These are phyloP conservation scores for Halophytophthora polymorphica DNA, from an alignment of 352 stramenopile genomes.

Conservation along the genomic window DNA sequence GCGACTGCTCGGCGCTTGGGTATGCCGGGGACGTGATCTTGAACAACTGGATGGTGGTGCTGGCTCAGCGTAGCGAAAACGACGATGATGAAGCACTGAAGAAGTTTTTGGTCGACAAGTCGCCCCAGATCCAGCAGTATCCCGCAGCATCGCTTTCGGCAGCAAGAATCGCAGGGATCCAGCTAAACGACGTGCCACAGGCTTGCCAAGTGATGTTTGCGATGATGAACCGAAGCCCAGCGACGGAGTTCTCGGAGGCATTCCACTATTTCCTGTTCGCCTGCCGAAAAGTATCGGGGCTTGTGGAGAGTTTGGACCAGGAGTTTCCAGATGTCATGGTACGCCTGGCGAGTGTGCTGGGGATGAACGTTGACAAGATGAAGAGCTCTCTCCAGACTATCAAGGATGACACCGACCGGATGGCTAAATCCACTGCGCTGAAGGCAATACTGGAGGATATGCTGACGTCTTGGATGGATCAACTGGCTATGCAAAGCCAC, in stretches of 20 bases:
- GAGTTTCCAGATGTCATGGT: slow-evolving; percentile 29
- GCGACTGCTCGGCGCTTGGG: background rate
- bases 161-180: slow-evolving; percentile 19
- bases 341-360: slow-evolving; percentile 23
- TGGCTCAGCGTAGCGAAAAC: slow-evolving; percentile 8
- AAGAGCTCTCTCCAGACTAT: slow-evolving; percentile 28
- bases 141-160: slow-evolving; percentile 25
- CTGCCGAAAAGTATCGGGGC: slow-evolving; percentile 16
- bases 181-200: slow-evolving; percentile 4
- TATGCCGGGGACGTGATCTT: slow-evolving; percentile 25
- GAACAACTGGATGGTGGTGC: slow-evolving; percentile 41
- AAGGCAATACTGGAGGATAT: slow-evolving; percentile 31
- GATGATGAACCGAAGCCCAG: slow-evolving; percentile 24
- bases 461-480: slow-evolving; percentile 38
- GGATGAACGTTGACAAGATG: slow-evolving; percentile 19
- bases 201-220: slow-evolving; percentile 24
- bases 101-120: slow-evolving; percentile 25
- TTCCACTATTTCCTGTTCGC: slow-evolving; percentile 38
- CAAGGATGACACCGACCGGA: slow-evolving; percentile 22
- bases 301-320: slow-evolving; percentile 26
- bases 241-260: slow-evolving; percentile 19
- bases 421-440: slow-evolving; percentile 28
- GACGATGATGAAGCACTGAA: slow-evolving; percentile 14
- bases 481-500: slow-evolving; percentile 17
- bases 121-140: slow-evolving; percentile 17